Base-by-base conservation (phyloP, 345 rosid genomes). In the Salix viminalis region DNA sequence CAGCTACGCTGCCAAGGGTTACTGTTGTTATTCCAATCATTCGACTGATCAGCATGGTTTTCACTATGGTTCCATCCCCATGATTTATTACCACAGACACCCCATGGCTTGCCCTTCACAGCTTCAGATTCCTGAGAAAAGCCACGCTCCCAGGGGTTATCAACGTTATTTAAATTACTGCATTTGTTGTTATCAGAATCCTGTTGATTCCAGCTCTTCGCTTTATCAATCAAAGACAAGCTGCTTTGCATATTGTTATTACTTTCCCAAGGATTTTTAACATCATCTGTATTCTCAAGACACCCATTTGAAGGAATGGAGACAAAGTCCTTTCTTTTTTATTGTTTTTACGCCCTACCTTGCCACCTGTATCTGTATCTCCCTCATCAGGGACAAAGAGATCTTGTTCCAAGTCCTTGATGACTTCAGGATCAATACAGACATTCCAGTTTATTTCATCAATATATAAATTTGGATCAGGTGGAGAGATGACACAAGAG, bases 361-460 rank as follows among this genome's bases (percentile, higher is more conserved):
- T 80, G 32, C 36, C 39, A 58, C 76, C 82, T 5, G 73, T 44
- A 72, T 85, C 83, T 71, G 73, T 44, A 72, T 85, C 83, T 71
- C 70, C 88, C 42, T 84, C 82, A 2, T 71, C 85, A 2, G 88
- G 89, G 69, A 84, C 86, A 81, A 87, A 89, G 74, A 83, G 87
- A 46, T 83, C 90, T 10, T 23, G 71, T 71, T 93, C 98, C 36
- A 91, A 54, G 71, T 93, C 93, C 80, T 60, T 80, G 62, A 91
- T 78, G 74, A 90, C 80, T 72, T 90, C 90, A 39, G 90, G 88
- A 70, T 90, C 99, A 85, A 95, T 77, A 54, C 65, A 56, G 34
- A 89, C 80, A 71, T 88, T 80, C 99, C 99, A 95, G 79, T 95
- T 74, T 13, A 95, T 82, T 76, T 88, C 79, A 71, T 87, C 91